Evolutionary conservation across 1,284 basidiomycete species (phyloP).

Genomic region (Fistulinella cinereoalba): DNA sequence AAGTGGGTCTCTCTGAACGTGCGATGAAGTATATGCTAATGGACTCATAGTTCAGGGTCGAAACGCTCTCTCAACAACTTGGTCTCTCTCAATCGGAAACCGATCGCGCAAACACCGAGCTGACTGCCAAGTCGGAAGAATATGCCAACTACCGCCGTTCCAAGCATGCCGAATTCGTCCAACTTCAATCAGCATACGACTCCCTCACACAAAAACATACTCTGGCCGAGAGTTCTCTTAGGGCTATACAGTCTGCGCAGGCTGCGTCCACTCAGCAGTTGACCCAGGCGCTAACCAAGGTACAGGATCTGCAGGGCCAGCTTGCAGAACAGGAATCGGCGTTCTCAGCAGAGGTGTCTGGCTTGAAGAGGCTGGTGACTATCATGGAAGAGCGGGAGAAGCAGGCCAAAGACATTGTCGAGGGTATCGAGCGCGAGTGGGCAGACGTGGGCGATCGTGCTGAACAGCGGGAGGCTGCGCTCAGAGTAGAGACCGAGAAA

Average conservation of each 20-base stretch:
- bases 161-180: slow-evolving; percentile 72
- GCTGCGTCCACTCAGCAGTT: slow-evolving; percentile 64
- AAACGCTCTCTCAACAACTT: slow-evolving; percentile 77
- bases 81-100: slow-evolving; percentile 68
- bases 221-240: slow-evolving; percentile 61
- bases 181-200: slow-evolving; percentile 72
- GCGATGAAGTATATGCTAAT: neutral
- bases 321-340: slow-evolving; percentile 78
- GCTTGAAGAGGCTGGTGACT: slow-evolving; percentile 66
- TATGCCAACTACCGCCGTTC: slow-evolving; percentile 68
- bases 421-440: slow-evolving; percentile 77
- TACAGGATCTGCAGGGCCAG: slow-evolving; percentile 69
- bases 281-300: slow-evolving; percentile 64
- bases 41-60: slow-evolving; percentile 64
- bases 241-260: slow-evolving; percentile 68
- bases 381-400: slow-evolving; percentile 84
- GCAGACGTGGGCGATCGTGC: slow-evolving; percentile 66
- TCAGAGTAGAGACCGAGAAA: slow-evolving; percentile 65
- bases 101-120: slow-evolving; percentile 61
- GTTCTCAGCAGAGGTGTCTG: slow-evolving; percentile 71
- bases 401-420: slow-evolving; percentile 73
- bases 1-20: slow-evolving; percentile 38
- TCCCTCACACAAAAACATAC: slow-evolving; percentile 60
- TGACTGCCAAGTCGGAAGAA: slow-evolving; percentile 65
- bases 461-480: slow-evolving; percentile 59